These are phyloP conservation scores for Desmodesmus armatus DNA, from an alignment of 139 green algal species.

Conservation along the genomic window DNA sequence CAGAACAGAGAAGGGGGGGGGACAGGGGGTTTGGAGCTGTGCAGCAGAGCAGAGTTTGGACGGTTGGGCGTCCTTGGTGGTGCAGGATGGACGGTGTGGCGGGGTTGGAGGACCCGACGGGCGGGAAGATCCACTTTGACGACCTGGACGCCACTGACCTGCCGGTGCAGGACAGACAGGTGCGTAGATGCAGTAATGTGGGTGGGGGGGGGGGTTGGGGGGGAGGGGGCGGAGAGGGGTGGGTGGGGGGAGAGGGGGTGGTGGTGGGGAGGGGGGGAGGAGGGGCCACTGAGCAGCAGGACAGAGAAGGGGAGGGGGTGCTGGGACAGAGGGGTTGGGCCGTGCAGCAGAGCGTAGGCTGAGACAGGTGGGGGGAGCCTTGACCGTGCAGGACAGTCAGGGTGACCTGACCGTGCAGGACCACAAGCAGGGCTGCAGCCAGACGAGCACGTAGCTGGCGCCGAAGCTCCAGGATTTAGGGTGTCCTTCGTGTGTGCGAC, in stretches of 20 bases:
- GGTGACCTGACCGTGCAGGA: too few species aligned
- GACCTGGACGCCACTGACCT: slow-evolving; percentile 59
- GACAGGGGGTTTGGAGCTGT: background rate
- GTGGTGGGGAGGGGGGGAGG: background rate
- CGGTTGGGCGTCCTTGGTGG: too few species aligned
- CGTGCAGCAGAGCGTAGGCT: too few species aligned
- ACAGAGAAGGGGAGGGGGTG: slow-evolving; percentile 33
- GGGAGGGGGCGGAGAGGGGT: too few species aligned
- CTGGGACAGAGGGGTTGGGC: slow-evolving; percentile 50
- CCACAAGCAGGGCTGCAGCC: too few species aligned
- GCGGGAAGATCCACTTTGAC: slow-evolving; percentile 81
- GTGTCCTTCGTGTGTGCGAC: too few species aligned
- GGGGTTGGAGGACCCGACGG: slow-evolving; percentile 77
- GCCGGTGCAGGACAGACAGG: slow-evolving; percentile 45
- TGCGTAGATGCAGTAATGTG: background rate
- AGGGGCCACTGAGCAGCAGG: background rate
- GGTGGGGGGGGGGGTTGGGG: too few species aligned
- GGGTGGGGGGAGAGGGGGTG: background rate
- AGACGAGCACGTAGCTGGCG: too few species aligned
- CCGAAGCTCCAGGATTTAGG: too few species aligned
- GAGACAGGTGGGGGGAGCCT: too few species aligned
- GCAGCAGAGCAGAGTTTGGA: slow-evolving; percentile 56
- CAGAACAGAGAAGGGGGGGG: background rate
- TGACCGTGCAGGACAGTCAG: slow-evolving; percentile 48
- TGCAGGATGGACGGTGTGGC: too few species aligned